Percentiles rank a stretch among this genome's conserved stretches.
phyloP scores from a whole-genome alignment of 169 alveolate genomes.

The Plasmodium adleri region DNA sequence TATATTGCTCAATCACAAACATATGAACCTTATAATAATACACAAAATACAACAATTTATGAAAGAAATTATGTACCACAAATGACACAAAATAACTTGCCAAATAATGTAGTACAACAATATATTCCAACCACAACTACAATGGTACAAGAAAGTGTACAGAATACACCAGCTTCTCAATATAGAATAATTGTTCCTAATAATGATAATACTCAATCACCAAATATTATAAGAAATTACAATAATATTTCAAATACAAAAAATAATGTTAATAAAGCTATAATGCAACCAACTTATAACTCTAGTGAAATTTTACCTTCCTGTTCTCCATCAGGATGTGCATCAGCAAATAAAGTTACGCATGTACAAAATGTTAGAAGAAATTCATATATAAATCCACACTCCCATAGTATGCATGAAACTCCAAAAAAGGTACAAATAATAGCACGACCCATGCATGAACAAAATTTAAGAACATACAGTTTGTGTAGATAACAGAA shows the following conservation, averaged over 20 bases:
- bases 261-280: conserved; percentile 27
- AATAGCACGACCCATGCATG: conserved; percentile 36
- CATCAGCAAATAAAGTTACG: conserved; percentile 10
- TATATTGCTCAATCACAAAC: conserved; percentile 8
- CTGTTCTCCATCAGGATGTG: conserved; percentile 42
- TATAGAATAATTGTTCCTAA: conserved; percentile 27
- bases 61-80: conserved; percentile 22
- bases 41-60: neutral
- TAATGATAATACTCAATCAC: conserved; percentile 10
- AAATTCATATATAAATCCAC: conserved; percentile 24
- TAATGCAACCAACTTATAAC: conserved; percentile 8
- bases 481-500: neutral
- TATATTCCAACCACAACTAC: conserved; percentile 8
- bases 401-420: conserved; percentile 6
- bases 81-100: neutral
- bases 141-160: conserved; percentile 5
- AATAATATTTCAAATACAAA: neutral
- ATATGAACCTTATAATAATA: conserved; percentile 16
- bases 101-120: conserved; percentile 14
- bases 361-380: conserved; percentile 13
- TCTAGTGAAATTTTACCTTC: conserved; percentile 40
- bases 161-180: conserved; percentile 8
- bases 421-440: conserved; percentile 56
- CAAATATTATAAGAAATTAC: neutral
- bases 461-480: conserved; percentile 14